These are phyloP conservation scores for Xanthoconium purpureum DNA, from an alignment of 768 basidiomycete species.

Conservation along the genomic window DNA sequence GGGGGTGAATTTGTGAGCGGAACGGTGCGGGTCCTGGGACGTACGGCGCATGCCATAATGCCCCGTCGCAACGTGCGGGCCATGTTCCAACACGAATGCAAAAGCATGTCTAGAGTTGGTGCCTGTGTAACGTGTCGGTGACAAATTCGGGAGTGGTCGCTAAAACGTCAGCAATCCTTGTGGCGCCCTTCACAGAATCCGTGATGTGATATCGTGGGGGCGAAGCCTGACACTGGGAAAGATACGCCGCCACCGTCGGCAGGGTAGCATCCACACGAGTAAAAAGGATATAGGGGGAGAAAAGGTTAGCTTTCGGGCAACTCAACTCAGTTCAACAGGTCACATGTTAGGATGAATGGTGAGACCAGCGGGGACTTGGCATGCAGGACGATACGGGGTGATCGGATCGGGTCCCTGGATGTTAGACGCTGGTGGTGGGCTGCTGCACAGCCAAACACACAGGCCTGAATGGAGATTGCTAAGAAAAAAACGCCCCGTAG, in stretches of 20 bases:
- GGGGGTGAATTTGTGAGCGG: background rate
- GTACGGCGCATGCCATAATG: conserved; percentile 12
- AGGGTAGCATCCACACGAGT: conserved; percentile 16
- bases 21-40: background rate
- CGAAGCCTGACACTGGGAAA: conserved; percentile 11
- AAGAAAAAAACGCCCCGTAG: background rate
- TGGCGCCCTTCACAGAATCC: conserved; percentile 11
- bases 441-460: conserved; percentile 7
- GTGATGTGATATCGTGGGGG: background rate
- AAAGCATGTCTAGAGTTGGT: conserved; percentile 3
- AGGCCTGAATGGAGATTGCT: background rate
- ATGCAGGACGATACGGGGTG: conserved; percentile 4
- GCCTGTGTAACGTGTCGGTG: conserved; percentile 1
- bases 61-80: conserved; percentile 5
- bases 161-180: conserved; percentile 9
- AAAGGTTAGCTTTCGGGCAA: background rate
- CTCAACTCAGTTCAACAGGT: conserved; percentile 7
- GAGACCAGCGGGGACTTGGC: conserved; percentile 12
- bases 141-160: background rate
- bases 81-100: background rate
- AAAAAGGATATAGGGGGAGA: conserved; percentile 5
- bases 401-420: conserved; percentile 17
- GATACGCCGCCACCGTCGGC: background rate
- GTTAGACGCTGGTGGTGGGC: background rate
- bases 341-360: background rate